Evolutionary conservation across 208 protist genomes (phyloP).

Genomic region (Leishmania lainsoni): DNA sequence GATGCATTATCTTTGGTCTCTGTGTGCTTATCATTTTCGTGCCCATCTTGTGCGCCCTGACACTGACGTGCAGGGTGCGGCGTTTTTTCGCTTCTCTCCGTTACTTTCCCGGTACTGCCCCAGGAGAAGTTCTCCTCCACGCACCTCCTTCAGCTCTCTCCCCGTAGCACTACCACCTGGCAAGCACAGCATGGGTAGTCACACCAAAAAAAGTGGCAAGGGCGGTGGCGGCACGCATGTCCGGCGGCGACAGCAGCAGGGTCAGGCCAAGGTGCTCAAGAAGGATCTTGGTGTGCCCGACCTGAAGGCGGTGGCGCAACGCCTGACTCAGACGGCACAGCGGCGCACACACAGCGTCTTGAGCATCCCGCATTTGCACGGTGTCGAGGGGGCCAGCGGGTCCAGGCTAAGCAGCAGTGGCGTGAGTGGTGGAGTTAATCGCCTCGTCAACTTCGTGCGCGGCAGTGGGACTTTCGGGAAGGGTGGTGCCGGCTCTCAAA

Average conservation of each 20-base stretch:
- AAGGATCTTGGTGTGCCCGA: slow-evolving; percentile 86
- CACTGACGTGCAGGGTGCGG: too few relatives aligned
- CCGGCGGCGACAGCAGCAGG: slow-evolving; percentile 30
- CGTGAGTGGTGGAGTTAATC: not conserved
- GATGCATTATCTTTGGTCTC: not conserved
- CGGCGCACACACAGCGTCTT: slow-evolving; percentile 72
- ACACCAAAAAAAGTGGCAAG: slow-evolving; percentile 87
- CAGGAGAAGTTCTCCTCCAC: not conserved
- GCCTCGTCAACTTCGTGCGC: slow-evolving; percentile 19
- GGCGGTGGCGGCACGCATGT: slow-evolving; percentile 65
- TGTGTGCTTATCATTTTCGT: too few relatives aligned
- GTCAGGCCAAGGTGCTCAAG: slow-evolving; percentile 55
- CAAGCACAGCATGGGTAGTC: slow-evolving; percentile 68
- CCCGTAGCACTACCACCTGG: not conserved
- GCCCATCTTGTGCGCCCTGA: too few relatives aligned
- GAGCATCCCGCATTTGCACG: slow-evolving; percentile 48
- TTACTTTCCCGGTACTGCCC: not conserved
- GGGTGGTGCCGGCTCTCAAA: not conserved
- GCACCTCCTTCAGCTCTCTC: not conserved
- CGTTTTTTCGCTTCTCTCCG: not conserved
- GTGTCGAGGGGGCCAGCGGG: slow-evolving; percentile 7
- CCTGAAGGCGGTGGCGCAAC: slow-evolving; percentile 65
- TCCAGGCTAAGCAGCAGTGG: slow-evolving; percentile 1
- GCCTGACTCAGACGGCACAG: slow-evolving; percentile 63
- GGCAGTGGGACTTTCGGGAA: slow-evolving; percentile 16